Conservation (phyloP, 768 basidiomycete genomes). For the Suillus sp. region DNA sequence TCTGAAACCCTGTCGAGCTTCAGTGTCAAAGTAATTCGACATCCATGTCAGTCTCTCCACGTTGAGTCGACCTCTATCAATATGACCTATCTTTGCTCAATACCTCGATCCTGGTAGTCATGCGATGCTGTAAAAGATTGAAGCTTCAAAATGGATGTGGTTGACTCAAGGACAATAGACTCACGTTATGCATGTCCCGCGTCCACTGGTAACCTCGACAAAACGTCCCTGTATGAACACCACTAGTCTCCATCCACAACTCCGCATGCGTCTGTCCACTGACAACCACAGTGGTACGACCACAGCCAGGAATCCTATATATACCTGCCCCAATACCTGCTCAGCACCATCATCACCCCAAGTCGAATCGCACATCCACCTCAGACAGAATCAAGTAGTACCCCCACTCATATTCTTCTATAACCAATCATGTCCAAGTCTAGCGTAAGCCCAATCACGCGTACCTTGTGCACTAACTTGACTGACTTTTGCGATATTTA, state of each 20-base stretch:
- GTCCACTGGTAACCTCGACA: background rate
- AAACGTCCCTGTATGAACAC: background rate
- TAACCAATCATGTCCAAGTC: background rate
- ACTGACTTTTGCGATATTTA: conserved; percentile 4
- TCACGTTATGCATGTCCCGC: background rate
- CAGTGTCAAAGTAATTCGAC: too few relatives aligned
- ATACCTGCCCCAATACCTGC: background rate
- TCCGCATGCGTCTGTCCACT: background rate
- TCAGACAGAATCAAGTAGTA: background rate
- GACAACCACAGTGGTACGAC: background rate
- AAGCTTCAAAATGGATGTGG: background rate
- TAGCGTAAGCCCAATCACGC: background rate
- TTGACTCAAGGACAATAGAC: background rate
- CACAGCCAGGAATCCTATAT: background rate
- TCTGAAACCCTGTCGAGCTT: background rate
- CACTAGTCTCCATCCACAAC: background rate
- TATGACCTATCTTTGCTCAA: background rate
- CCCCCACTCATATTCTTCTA: background rate
- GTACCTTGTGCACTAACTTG: background rate
- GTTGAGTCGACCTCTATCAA: background rate
- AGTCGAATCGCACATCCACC: background rate
- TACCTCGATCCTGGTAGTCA: background rate
- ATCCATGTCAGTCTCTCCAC: background rate
- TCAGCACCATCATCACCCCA: background rate
- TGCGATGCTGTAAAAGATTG: background rate